A percentile compares a stretch with the other conserved stretches of the same genome.
These are phyloP conservation scores for Chalciporus sphaerocephalus DNA, from an alignment of 768 basidiomycete species.

Conservation along the genomic window DNA sequence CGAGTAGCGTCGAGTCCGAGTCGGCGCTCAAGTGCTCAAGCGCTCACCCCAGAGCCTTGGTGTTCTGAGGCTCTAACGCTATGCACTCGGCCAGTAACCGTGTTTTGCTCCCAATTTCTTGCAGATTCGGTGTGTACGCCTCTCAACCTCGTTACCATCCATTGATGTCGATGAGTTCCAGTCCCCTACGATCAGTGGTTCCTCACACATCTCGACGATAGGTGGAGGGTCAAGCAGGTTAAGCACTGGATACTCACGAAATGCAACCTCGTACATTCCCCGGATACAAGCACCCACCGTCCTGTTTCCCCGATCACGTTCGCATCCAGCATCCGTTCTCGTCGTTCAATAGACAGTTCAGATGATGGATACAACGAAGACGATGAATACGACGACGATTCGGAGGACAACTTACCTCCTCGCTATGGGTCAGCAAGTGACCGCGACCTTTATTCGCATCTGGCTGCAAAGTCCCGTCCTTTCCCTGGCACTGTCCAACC, in stretches of 20 bases:
- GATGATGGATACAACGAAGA: constrained; percentile 30
- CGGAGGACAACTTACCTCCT: constrained; percentile 24
- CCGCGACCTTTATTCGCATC: constrained; percentile 7
- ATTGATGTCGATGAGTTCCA: constrained; percentile 16
- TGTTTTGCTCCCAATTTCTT: constrained; percentile 43
- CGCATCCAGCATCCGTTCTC: constrained; percentile 32
- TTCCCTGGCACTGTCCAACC: constrained; percentile 11
- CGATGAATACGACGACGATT: constrained; percentile 27
- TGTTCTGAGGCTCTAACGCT: neutral
- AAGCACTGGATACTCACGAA: constrained; percentile 62
- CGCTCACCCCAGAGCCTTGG: neutral
- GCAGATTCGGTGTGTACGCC: constrained; percentile 49
- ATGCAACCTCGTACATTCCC: constrained; percentile 40
- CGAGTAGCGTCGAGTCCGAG: neutral
- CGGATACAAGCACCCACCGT: constrained; percentile 30
- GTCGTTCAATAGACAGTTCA: constrained; percentile 22
- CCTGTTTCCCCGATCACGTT: constrained; percentile 69
- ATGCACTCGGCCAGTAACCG: constrained; percentile 8
- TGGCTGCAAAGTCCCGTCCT: constrained; percentile 6
- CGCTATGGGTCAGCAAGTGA: constrained; percentile 1
- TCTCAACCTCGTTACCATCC: neutral
- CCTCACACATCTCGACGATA: constrained; percentile 58
- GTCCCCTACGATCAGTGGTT: constrained; percentile 78
- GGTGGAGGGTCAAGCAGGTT: constrained; percentile 57
- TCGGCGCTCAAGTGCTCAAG: neutral